phyloP scores from a whole-genome alignment of 2,329 filamentous ascomycete genomes.

The Fusarium avenaceum region DNA sequence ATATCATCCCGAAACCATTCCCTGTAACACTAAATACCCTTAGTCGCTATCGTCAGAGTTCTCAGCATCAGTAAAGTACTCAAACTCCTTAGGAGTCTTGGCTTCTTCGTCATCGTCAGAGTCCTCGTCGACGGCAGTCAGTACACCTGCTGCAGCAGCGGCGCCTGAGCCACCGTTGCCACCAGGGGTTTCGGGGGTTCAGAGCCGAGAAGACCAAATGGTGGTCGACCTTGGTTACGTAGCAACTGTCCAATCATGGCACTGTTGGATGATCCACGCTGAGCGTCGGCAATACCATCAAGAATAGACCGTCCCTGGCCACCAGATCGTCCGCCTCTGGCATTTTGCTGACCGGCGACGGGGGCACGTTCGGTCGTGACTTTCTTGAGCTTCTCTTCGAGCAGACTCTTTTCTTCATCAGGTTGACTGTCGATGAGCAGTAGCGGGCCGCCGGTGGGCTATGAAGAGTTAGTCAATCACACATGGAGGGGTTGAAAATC shows the following conservation, averaged over 20 bases:
- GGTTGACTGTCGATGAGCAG: slow-evolving; percentile 89
- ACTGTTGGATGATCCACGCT: slow-evolving; percentile 51
- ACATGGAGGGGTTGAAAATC: neutral
- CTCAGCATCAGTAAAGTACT: slow-evolving; percentile 78
- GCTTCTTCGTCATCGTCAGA: slow-evolving; percentile 81
- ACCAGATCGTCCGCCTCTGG: slow-evolving; percentile 53
- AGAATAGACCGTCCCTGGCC: slow-evolving; percentile 53
- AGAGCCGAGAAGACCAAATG: slow-evolving; percentile 48
- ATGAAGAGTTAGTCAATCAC: slow-evolving; percentile 44
- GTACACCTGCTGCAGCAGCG: slow-evolving; percentile 80
- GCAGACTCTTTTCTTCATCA: slow-evolving; percentile 80
- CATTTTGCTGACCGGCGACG: slow-evolving; percentile 60
- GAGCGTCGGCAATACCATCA: slow-evolving; percentile 53
- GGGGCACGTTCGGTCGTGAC: slow-evolving; percentile 73
- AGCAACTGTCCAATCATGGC: slow-evolving; percentile 60
- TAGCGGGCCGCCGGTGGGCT: slow-evolving; percentile 94
- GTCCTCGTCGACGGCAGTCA: slow-evolving; percentile 91
- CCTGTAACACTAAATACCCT: neutral
- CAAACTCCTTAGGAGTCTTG: slow-evolving; percentile 77
- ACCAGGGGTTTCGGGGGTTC: slow-evolving; percentile 50
- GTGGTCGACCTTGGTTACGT: slow-evolving; percentile 55
- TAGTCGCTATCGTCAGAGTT: slow-evolving; percentile 62
- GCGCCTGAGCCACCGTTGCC: slow-evolving; percentile 66
- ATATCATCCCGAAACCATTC: neutral
- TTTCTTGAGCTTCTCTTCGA: slow-evolving; percentile 96